Evolutionary conservation across 305 asterid species (phyloP), one percentile per base, ranked within the genome.

Genomic region (Plantago lanceolata): DNA sequence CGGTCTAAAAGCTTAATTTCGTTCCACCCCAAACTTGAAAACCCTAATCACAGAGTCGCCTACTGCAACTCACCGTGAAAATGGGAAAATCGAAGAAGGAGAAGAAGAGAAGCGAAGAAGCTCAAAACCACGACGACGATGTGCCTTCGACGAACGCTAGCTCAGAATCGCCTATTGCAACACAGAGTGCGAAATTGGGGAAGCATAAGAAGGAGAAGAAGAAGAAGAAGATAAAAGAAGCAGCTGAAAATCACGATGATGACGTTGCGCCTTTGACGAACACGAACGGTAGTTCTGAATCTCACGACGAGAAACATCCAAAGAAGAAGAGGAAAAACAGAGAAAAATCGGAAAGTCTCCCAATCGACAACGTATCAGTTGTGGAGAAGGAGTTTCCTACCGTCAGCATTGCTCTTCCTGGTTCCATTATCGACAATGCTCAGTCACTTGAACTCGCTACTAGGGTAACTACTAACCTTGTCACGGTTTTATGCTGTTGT

Each of bases 391-490:
- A 74, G 50, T 19, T 18, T 18, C 82, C 94, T 53, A 86, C 96
- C 1, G 78, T 87, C 64, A 84, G 89, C 68, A 63, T 92, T 65
- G 95, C 94, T 48, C 63, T 92, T 62, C 83, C 98, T 62, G 95
- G 97, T 0, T 92, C 98, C 68, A 89, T 89, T 37, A 84, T 92
- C 56, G 79, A 87, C 61, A 92, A 92, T 33, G 79, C 91, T 48
- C 96, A 92, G 74, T 87, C 98, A 29, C 75, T 77, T 56, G 98
- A 92, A 66, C 94, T 92, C 40, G 96, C 96, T 16, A 92, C 98
- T 28, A 81, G 93, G 29, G 96, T 86, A 83, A 68, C 59, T 4
- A 48, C 44, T 33, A 57, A 48, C 11, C 4, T 29, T 57, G 0
- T 49, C 11, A 11, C 4, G 45, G 11, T 40, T 40, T 56, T 70